Evolutionary conservation across 1,139 yeast species (phyloP).

Genomic region (Citeromyces siamensis): DNA sequence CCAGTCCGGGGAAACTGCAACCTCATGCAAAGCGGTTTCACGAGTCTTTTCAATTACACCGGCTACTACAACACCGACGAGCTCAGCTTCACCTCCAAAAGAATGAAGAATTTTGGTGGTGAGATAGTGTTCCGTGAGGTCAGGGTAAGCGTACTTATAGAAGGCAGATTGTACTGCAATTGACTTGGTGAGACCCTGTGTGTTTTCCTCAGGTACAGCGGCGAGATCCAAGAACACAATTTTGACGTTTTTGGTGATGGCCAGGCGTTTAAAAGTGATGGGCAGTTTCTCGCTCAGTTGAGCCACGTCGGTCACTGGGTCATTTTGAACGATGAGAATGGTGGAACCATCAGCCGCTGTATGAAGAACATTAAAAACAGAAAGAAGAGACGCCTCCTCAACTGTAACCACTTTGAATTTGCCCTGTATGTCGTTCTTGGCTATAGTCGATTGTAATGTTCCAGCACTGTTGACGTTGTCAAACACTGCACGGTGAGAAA

Average conservation of each 20-base stretch:
- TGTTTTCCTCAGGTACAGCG: slow-evolving; percentile 45
- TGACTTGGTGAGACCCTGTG: slow-evolving; percentile 57
- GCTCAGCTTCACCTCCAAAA: slow-evolving; percentile 72
- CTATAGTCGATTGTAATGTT: slow-evolving; percentile 64
- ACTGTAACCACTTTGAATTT: slow-evolving; percentile 53
- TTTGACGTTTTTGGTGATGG: slow-evolving; percentile 39
- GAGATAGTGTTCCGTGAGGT: slow-evolving; percentile 44
- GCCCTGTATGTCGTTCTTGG: slow-evolving; percentile 30
- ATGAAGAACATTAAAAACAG: slow-evolving; percentile 46
- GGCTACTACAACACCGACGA: slow-evolving; percentile 72
- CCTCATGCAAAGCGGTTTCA: slow-evolving; percentile 33
- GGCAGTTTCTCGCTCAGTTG: slow-evolving; percentile 41
- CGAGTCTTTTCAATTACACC: slow-evolving; percentile 45
- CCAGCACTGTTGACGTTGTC: slow-evolving; percentile 72
- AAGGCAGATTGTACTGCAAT: slow-evolving; percentile 72
- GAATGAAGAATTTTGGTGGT: slow-evolving; percentile 76
- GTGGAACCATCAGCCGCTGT: slow-evolving; percentile 46
- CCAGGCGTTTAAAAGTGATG: slow-evolving; percentile 35
- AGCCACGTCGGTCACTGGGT: slow-evolving; percentile 25
- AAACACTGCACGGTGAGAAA: slow-evolving; percentile 49
- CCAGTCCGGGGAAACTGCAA: slow-evolving; percentile 30
- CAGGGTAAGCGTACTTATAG: slow-evolving; percentile 63
- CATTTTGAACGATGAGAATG: slow-evolving; percentile 33
- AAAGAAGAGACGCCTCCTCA: slow-evolving; percentile 42
- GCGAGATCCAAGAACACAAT: slow-evolving; percentile 46